Conservation (phyloP, 257 asterid species). For the Solanum chilense region DNA sequence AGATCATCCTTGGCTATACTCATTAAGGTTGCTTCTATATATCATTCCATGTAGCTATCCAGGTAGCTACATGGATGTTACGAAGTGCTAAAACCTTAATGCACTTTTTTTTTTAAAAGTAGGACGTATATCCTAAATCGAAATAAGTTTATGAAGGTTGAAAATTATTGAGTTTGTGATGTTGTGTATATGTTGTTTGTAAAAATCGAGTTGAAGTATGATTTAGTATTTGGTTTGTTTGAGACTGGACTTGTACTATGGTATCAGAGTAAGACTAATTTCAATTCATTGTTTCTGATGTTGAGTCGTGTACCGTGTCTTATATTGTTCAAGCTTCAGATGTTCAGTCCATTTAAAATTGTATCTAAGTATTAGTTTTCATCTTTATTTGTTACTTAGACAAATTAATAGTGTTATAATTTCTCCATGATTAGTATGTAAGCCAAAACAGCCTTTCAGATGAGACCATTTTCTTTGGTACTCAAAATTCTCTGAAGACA, state of each 20-base stretch:
- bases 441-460: neutral
- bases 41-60: neutral
- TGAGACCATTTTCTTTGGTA: neutral
- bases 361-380: neutral
- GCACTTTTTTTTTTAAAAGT: slow-evolving; percentile 1
- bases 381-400: neutral
- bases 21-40: slow-evolving; percentile 1
- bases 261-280: neutral
- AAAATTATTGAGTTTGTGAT: neutral
- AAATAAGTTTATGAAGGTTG: neutral
- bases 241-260: neutral
- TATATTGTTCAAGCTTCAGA: neutral
- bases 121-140: neutral
- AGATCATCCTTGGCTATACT: slow-evolving; percentile 61
- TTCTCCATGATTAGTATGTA: neutral
- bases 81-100: slow-evolving; percentile 7
- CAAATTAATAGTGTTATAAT: neutral
- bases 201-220: neutral
- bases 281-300: neutral
- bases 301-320: too few relatives aligned
- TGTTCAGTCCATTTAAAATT: too few relatives aligned
- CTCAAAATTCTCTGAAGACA: neutral
- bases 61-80: neutral
- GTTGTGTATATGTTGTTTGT: neutral
- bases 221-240: neutral